Evolutionary conservation across 345 rosid species (phyloP).

Genomic region (Gossypium rotundifolium): DNA sequence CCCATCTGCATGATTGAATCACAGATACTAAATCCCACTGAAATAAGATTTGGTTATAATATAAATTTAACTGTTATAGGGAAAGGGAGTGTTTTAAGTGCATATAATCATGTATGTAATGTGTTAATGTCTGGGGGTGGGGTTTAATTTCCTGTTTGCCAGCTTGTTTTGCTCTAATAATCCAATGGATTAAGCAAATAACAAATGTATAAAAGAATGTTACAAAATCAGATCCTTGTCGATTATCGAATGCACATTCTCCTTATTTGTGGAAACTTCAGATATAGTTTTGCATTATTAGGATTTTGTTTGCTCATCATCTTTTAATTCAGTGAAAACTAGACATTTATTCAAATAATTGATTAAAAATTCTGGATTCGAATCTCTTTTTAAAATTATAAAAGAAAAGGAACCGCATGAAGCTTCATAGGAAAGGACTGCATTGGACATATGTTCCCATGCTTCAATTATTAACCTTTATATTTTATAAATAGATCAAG

Average conservation of each 20-base stretch:
- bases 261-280: constrained; percentile 6
- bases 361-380: neutral
- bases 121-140: constrained; percentile 30
- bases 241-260: neutral
- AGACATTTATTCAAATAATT: neutral
- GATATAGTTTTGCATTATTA: neutral
- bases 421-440: constrained; percentile 14
- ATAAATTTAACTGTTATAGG: too few relatives aligned
- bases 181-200: constrained; percentile 6
- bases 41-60: neutral
- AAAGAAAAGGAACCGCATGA: constrained; percentile 4
- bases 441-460: constrained; percentile 6
- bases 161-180: constrained; percentile 13
- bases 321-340: neutral
- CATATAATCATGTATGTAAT: neutral
- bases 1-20: constrained; percentile 7
- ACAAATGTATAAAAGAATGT: constrained; percentile 4
- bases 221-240: constrained; percentile 13
- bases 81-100: neutral
- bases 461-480: constrained; percentile 22
- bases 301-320: neutral
- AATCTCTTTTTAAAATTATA: neutral
- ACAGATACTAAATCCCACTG: constrained; percentile 14
- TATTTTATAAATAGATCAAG: neutral
- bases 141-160: constrained; percentile 21